Base-by-base conservation (phyloP, 768 basidiomycete genomes). In the Suillus subluteus region DNA sequence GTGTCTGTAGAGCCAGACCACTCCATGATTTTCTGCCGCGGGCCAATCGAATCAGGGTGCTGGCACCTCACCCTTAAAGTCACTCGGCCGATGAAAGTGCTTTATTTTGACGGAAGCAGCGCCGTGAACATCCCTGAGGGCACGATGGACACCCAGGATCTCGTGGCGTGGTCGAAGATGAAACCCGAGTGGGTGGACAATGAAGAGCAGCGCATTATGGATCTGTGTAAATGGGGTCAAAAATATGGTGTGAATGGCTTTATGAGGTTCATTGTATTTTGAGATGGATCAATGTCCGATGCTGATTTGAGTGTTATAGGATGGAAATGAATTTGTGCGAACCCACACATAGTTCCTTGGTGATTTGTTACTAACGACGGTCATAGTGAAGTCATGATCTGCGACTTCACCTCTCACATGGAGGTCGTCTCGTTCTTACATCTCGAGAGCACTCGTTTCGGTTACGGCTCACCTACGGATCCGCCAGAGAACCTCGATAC, bases 301-400 rank as follows among this genome's bases (percentile, higher is more conserved):
- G 56, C 37, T 58, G 13, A 58, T 38, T 58, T 58, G n/a, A 5
- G 15, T 15, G 23, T 6, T 30, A 23, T 38, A 83, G 81, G 67
- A 84, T 84, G 83, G 81, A 84, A 75, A 79, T 81, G 78, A 78
- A 82, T 68, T 84, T 86, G 83, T 84, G 67, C 70, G 82, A 73
- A 32, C 7, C 6, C 32, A 43, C 26, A 52, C 15, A 7, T 62
- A 8, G 3, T 15, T 16, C n/a, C 3, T 11, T 5, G 18, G 62
- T 15, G 9, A 3, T 30, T 7, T 9, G 6, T 7, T 38, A 11
- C 5, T 66, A 16, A 65, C 9, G 26, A 38, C 23, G 1, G 12
- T 63, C 18, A 30, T 56, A 85, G 83, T 66, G 85, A 86, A 70
- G 73, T 83, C 21, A 83, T 84, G 79, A 72, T 84, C 13, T 85